These are phyloP conservation scores for Nasturtium officinale DNA, from an alignment of 345 rosid genomes.

Conservation along the genomic window DNA sequence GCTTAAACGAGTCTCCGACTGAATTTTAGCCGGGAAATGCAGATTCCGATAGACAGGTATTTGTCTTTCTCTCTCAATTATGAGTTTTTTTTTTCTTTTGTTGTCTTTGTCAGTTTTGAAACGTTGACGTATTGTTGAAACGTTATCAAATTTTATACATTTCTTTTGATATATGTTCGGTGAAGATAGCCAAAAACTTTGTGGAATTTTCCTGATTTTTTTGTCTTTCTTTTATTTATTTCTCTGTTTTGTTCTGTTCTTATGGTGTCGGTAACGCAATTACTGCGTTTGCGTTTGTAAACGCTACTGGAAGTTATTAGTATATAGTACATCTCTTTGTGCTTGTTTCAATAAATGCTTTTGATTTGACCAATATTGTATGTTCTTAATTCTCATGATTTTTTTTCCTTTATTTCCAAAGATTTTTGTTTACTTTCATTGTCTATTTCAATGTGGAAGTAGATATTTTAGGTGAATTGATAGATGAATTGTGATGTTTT, in stretches of 20 bases:
- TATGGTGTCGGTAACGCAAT: conserved; percentile 35
- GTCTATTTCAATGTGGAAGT: conserved; percentile 14
- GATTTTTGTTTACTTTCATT: conserved; percentile 17
- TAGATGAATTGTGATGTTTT: conserved; percentile 14
- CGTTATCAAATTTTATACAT: background rate
- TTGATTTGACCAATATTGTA: conserved; percentile 7
- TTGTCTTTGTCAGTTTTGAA: conserved; percentile 7
- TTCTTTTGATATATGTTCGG: conserved; percentile 5
- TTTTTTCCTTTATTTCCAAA: conserved; percentile 17
- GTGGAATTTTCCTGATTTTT: conserved; percentile 1
- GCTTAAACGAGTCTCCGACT: conserved; percentile 1
- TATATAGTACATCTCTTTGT: background rate
- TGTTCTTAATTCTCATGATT: conserved; percentile 25
- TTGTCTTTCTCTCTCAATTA: conserved; percentile 10
- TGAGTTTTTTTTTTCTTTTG: background rate
- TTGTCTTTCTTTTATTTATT: background rate
- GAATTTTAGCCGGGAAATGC: conserved; percentile 32
- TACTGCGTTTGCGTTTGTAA: conserved; percentile 26
- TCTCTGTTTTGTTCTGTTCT: background rate
- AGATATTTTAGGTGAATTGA: background rate
- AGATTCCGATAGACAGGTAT: conserved; percentile 29
- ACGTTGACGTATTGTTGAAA: conserved; percentile 9
- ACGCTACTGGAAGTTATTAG: conserved; percentile 13
- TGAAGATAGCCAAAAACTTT: conserved; percentile 21
- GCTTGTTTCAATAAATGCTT: conserved; percentile 30